Evolutionary conservation across 1,284 basidiomycete species (phyloP).

Genomic region (Marasmius fiardii): DNA sequence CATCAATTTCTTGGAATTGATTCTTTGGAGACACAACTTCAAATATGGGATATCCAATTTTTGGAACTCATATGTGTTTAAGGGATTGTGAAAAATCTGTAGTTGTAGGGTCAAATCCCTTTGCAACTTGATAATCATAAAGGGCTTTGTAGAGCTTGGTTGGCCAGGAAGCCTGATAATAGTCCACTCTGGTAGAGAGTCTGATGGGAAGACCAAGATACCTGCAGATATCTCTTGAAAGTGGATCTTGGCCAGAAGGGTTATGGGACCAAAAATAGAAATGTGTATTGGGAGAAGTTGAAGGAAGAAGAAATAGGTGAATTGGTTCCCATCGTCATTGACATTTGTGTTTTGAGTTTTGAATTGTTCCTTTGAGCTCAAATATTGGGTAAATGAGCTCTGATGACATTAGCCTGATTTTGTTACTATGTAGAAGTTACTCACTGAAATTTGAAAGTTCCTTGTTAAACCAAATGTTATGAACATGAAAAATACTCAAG

Average conservation of each 20-base stretch:
- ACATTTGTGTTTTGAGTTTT: neutral
- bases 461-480: neutral
- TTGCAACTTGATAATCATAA: neutral
- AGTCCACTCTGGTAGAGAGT: neutral
- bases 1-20: too few species aligned
- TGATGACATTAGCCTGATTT: neutral
- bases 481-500: neutral
- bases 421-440: neutral
- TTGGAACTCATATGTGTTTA: too few species aligned
- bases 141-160: neutral
- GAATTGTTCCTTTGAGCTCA: neutral
- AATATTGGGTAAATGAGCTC: neutral
- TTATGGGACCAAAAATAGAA: neutral
- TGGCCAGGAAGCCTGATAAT: neutral
- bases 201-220: neutral
- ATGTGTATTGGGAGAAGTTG: too few species aligned
- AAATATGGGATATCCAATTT: too few species aligned
- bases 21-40: too few species aligned
- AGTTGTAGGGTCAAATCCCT: too few species aligned
- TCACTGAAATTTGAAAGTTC: neutral
- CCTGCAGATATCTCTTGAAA: neutral
- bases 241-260: neutral
- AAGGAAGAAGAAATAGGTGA: neutral
- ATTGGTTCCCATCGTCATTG: neutral
- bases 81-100: too few species aligned